A percentile compares a stretch with the other conserved stretches of the same genome.
phyloP scores from a whole-genome alignment of 805 yeast species.

The Sugiyamaella chiloensis region DNA sequence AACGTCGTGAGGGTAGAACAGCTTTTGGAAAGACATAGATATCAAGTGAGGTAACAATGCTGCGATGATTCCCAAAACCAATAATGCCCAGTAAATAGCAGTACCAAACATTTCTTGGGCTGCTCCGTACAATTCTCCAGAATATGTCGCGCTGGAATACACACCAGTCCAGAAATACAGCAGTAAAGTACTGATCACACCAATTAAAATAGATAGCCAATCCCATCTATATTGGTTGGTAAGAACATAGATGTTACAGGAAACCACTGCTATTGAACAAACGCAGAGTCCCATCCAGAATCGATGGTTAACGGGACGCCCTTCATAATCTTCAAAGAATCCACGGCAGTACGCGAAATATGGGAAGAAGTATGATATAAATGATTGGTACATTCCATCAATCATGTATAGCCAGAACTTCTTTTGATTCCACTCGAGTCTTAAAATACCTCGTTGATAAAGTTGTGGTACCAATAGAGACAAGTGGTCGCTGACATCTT shows the following conservation, averaged over 20 bases:
- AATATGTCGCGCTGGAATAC: slow-evolving; percentile 54
- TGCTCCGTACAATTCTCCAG: slow-evolving; percentile 61
- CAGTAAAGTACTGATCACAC: slow-evolving; percentile 52
- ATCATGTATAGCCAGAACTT: slow-evolving; percentile 63
- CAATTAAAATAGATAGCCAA: slow-evolving; percentile 56
- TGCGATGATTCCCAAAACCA: slow-evolving; percentile 51
- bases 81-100: slow-evolving; percentile 60
- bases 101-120: slow-evolving; percentile 64
- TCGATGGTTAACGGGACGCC: slow-evolving; percentile 59
- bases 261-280: slow-evolving; percentile 56
- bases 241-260: slow-evolving; percentile 64
- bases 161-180: slow-evolving; percentile 78
- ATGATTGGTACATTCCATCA: slow-evolving; percentile 76
- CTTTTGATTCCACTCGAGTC: slow-evolving; percentile 59
- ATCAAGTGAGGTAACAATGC: slow-evolving; percentile 62
- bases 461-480: slow-evolving; percentile 69
- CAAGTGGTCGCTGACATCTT: slow-evolving; percentile 67
- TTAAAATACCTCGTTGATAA: slow-evolving; percentile 63
- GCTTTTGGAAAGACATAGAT: slow-evolving; percentile 46
- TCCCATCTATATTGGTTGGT: slow-evolving; percentile 77
- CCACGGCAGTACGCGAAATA: slow-evolving; percentile 54
- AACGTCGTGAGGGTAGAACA: slow-evolving; percentile 61
- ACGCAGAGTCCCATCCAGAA: slow-evolving; percentile 68
- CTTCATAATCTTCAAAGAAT: slow-evolving; percentile 40
- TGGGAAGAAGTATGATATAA: slow-evolving; percentile 65